Base-by-base conservation (phyloP, 805 yeast genomes). In the Lipomyces kockii region DNA sequence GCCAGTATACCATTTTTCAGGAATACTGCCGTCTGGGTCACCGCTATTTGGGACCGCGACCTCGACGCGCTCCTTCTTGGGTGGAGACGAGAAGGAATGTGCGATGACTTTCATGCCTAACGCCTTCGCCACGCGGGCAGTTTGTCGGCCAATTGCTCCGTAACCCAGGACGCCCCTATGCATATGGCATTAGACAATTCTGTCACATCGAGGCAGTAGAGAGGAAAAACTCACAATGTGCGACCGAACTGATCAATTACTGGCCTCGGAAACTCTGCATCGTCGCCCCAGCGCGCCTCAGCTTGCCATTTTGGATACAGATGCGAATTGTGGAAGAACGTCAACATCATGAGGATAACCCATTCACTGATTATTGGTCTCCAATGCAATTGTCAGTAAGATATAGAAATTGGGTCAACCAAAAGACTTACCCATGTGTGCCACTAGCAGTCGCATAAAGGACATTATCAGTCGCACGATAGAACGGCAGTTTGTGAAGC, bases 81-180 rank as follows among this genome's bases (percentile, higher is more conserved):
- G 71, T 1, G 74, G 72, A 32, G 43, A 67, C 6, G 73, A 62
- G 53, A 68, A 69, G 2, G 73, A 64, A 51, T 66, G 71, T n/a
- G 66, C 74, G 67, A 78, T 80, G 51, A 90, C 80, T 34, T 83
- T 77, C 90, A 89, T 86, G 2, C 90, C 91, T 46, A 90, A 76
- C 12, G 79, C 79, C 61, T 80, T 62, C 67, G 89, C 81, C 73
- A 87, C 82, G 57, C 77, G 78, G 2, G 87, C 94, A 62, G 89
- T 85, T 49, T 83, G 81, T 73, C 84, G 83, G 8, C 95, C 96
- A 70, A 90, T 89, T 29, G 85, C 81, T 1, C 96, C 95, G 73
- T 89, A 87, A 0, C 95, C 96, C 3, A 89, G 84, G 43, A 90
- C 82, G 2, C 87, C 85, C 2, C 82, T 90, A 83, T 73, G 46